A percentile compares a stretch with the other conserved stretches of the same genome.
These are phyloP conservation scores for Cryphonectria naterciae DNA, from an alignment of 2,329 filamentous ascomycete genomes.

Conservation along the genomic window DNA sequence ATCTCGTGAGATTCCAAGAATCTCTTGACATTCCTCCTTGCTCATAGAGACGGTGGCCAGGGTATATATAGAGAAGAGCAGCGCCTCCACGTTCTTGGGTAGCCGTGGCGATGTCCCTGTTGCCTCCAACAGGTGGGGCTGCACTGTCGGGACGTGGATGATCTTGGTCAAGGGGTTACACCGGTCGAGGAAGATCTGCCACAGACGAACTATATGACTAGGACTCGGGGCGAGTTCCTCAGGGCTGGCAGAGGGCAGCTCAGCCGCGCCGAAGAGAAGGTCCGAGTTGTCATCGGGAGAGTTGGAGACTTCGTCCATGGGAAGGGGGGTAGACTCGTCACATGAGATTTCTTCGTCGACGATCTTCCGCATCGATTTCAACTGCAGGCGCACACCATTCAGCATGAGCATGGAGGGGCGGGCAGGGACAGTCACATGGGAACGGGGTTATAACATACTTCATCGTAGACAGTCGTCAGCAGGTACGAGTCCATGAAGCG, in stretches of 20 bases:
- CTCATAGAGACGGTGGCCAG: constrained; percentile 61
- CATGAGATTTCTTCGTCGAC: constrained; percentile 53
- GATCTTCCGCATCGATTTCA: constrained; percentile 63
- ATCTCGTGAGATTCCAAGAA: constrained; percentile 54
- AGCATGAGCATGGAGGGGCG: constrained; percentile 21
- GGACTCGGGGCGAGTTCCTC: constrained; percentile 66
- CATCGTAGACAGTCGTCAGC: constrained; percentile 58
- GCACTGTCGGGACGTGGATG: constrained; percentile 72
- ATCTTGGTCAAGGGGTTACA: constrained; percentile 75
- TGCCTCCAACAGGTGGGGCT: constrained; percentile 67
- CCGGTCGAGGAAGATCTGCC: constrained; percentile 75
- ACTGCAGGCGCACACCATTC: constrained; percentile 39
- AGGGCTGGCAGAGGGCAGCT: constrained; percentile 41
- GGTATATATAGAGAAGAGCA: constrained; percentile 69
- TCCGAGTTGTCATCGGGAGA: constrained; percentile 57
- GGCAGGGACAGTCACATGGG: neutral
- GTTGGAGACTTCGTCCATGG: constrained; percentile 21
- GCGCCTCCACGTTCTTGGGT: constrained; percentile 61
- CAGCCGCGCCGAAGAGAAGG: constrained; percentile 50
- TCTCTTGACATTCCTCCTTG: constrained; percentile 57
- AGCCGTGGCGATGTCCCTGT: constrained; percentile 59
- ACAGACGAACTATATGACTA: constrained; percentile 70
- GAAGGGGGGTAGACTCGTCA: constrained; percentile 26
- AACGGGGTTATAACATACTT: constrained; percentile 46
- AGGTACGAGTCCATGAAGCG: constrained; percentile 63